A percentile compares a stretch with the other conserved stretches of the same genome.
Conservation (phyloP, 441 rosid genomes). For the Populus hybrid region DNA sequence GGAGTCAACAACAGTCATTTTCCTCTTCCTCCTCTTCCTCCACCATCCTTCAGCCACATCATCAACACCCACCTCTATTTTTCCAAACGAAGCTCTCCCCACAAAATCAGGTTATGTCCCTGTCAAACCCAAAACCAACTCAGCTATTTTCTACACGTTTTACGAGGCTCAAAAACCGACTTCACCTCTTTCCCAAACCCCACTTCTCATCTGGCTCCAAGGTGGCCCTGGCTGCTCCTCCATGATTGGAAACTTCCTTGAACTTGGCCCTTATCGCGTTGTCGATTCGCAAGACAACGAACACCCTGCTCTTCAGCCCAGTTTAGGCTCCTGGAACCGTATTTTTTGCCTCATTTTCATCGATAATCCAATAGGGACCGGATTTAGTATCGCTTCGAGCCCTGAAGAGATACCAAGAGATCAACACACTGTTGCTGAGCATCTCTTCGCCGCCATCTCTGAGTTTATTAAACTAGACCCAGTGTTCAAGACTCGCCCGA, state of each 20-base stretch:
- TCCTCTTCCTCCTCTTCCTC: constrained; percentile 25
- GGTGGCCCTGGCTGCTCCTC: constrained; percentile 97
- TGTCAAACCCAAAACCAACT: constrained; percentile 18
- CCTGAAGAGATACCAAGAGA: constrained; percentile 58
- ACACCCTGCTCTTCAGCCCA: constrained; percentile 33
- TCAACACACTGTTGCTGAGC: constrained; percentile 23
- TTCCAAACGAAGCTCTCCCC: constrained; percentile 60
- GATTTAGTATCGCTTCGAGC: constrained; percentile 66
- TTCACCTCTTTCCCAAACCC: constrained; percentile 51
- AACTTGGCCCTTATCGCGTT: constrained; percentile 77
- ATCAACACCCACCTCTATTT: constrained; percentile 7
- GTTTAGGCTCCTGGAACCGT: constrained; percentile 81
- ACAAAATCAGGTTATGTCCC: constrained; percentile 81
- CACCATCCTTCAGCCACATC: constrained; percentile 13
- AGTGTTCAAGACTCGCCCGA: too few relatives aligned
- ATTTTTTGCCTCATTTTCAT: constrained; percentile 69
- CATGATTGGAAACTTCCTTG: constrained; percentile 78
- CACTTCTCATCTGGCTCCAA: constrained; percentile 76
- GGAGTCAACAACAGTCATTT: constrained; percentile 21
- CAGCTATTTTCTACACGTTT: too few relatives aligned
- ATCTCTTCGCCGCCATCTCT: too few relatives aligned
- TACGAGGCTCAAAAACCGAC: constrained; percentile 17
- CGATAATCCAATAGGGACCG: constrained; percentile 80
- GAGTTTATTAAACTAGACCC: too few relatives aligned
- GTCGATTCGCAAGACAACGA: constrained; percentile 25